A percentile compares a stretch with the other conserved stretches of the same genome.
Evolutionary conservation across 2,329 filamentous ascomycete genomes (phyloP).

Genomic region (Alternaria hordeiaustralica): DNA sequence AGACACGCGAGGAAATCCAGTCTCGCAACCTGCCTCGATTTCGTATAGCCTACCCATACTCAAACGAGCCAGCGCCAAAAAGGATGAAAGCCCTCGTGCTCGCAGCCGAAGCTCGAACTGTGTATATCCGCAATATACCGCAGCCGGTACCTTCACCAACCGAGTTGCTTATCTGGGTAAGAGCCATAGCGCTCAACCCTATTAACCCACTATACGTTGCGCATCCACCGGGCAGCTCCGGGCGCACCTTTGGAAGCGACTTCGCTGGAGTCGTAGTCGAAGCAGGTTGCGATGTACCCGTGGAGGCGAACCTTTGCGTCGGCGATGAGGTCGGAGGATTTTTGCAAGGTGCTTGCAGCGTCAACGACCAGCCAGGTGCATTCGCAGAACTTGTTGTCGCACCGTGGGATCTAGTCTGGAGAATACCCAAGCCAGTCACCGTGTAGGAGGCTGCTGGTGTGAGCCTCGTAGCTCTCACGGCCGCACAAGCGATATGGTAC

Average conservation of each 20-base stretch:
- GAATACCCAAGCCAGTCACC: constrained; percentile 39
- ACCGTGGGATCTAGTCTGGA: constrained; percentile 50
- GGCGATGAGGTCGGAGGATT: constrained; percentile 52
- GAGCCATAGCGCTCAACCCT: constrained; percentile 39
- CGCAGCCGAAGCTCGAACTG: constrained; percentile 22
- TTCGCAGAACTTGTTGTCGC: constrained; percentile 53
- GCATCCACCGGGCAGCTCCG: constrained; percentile 43
- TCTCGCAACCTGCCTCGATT: background rate
- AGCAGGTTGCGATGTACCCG: constrained; percentile 13
- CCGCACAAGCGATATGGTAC: constrained; percentile 51
- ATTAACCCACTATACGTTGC: constrained; percentile 45
- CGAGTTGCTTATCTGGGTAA: constrained; percentile 35
- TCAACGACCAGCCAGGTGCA: constrained; percentile 53
- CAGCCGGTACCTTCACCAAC: constrained; percentile 11
- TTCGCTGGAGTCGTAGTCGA: constrained; percentile 16
- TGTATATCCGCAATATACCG: constrained; percentile 4
- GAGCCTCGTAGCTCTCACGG: constrained; percentile 53
- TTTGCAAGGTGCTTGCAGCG: constrained; percentile 53
- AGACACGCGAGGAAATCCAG: background rate
- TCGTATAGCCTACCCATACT: background rate
- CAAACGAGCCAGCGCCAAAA: background rate
- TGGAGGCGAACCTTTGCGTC: constrained; percentile 9
- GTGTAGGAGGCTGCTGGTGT: constrained; percentile 50
- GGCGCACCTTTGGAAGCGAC: constrained; percentile 42
- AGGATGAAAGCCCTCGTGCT: constrained; percentile 33